phyloP scores from a whole-genome alignment of 2,329 filamentous ascomycete genomes.

The Epichloe scottii region DNA sequence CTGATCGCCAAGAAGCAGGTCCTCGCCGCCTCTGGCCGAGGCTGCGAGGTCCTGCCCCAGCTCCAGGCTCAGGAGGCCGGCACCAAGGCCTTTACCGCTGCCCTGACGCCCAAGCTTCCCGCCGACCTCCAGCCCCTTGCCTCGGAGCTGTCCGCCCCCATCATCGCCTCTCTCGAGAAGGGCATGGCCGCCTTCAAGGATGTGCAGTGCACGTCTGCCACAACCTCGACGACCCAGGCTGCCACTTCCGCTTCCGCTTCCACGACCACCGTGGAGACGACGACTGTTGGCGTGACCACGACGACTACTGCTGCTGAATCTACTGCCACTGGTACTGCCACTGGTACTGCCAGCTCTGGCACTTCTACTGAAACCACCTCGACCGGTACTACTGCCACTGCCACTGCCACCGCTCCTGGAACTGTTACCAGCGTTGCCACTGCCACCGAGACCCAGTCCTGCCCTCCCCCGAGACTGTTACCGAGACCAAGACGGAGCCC shows the following conservation, averaged over 20 bases:
- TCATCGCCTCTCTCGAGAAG: neutral
- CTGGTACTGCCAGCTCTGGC: neutral
- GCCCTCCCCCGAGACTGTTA: neutral
- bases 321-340: neutral
- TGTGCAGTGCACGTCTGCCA: neutral
- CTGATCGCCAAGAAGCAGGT: slow-evolving; percentile 3
- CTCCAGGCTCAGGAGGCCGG: neutral
- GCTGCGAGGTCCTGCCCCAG: slow-evolving; percentile 2
- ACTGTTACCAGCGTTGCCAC: neutral
- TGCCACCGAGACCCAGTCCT: neutral
- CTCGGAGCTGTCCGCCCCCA: neutral
- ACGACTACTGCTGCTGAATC: neutral
- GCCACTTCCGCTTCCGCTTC: neutral
- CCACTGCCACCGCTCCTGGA: neutral
- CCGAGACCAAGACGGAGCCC: neutral
- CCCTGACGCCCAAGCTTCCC: slow-evolving; percentile 1
- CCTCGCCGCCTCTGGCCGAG: neutral
- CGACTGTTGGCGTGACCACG: neutral
- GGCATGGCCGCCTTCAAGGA: slow-evolving; percentile 4
- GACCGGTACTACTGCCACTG: neutral
- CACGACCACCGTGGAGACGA: neutral
- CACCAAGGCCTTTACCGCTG: neutral
- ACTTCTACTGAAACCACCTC: neutral
- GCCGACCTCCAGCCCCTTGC: neutral
- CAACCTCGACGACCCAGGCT: neutral